Percentiles rank a stretch among this genome's conserved stretches.
Conservation (phyloP, 129 eudicot genomes). For the Lonicera japonica region DNA sequence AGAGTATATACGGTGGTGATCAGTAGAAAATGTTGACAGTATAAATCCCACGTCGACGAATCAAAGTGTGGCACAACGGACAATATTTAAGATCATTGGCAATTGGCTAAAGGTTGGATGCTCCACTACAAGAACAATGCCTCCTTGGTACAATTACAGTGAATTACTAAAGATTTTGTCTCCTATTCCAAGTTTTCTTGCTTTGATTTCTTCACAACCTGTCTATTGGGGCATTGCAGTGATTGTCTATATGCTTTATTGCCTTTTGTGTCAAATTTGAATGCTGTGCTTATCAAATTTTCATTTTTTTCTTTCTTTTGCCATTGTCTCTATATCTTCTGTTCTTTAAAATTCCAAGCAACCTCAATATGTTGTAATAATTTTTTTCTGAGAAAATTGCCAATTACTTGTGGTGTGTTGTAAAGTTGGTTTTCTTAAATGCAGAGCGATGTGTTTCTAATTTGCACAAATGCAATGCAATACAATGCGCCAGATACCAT, state of each 20-base stretch:
- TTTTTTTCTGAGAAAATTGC: not conserved
- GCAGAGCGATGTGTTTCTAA: constrained; percentile 82
- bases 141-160: no score
- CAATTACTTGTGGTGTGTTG: not conserved
- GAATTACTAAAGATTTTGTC: no score
- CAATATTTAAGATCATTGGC: no score
- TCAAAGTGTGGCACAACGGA: no score
- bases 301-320: not conserved
- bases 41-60: no score
- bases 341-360: not conserved
- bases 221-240: no score
- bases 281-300: not conserved
- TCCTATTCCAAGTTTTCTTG: no score
- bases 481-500: constrained; percentile 90
- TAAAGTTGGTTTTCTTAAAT: constrained; percentile 21
- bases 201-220: no score
- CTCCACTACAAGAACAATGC: no score
- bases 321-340: not conserved
- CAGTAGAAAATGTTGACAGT: no score
- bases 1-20: no score
- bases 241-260: not conserved
- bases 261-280: not conserved
- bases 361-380: not conserved
- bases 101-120: no score
- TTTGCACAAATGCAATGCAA: constrained; percentile 91